These are phyloP conservation scores for Bipolaris cookei DNA, from an alignment of 2,329 filamentous ascomycete species.

Conservation along the genomic window DNA sequence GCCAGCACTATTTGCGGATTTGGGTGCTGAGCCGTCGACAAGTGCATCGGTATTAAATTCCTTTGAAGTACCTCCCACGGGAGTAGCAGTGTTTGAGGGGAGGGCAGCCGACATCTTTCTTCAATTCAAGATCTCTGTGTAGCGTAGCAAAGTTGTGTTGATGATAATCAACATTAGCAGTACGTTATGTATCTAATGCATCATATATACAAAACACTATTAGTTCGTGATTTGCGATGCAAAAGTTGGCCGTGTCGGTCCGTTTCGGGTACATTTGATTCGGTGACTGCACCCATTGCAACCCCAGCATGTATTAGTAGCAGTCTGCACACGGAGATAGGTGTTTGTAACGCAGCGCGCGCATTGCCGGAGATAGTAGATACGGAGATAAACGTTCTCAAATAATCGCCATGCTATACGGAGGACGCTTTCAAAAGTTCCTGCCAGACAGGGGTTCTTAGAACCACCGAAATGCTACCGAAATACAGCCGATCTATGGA, in stretches of 20 bases:
- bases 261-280: slow-evolving; percentile 4
- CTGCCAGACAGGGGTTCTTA: too few species aligned
- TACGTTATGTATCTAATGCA: background rate
- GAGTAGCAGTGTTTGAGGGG: background rate
- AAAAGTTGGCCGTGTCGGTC: background rate
- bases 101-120: background rate
- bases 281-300: background rate
- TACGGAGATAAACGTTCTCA: background rate
- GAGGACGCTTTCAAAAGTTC: too few species aligned
- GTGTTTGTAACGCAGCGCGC: background rate
- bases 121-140: background rate
- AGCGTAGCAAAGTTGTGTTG: background rate
- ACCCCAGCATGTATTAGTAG: background rate
- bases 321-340: background rate
- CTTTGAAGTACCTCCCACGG: slow-evolving; percentile 1
- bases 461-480: too few species aligned
- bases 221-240: background rate
- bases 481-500: too few species aligned
- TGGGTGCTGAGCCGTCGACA: background rate
- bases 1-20: slow-evolving; percentile 1
- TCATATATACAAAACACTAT: background rate
- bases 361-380: background rate
- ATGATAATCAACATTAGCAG: background rate
- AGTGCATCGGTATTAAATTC: background rate
- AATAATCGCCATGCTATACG: background rate